Evolutionary conservation across 768 basidiomycete species (phyloP).

Genomic region (Leucocoprinus birnbaumii): DNA sequence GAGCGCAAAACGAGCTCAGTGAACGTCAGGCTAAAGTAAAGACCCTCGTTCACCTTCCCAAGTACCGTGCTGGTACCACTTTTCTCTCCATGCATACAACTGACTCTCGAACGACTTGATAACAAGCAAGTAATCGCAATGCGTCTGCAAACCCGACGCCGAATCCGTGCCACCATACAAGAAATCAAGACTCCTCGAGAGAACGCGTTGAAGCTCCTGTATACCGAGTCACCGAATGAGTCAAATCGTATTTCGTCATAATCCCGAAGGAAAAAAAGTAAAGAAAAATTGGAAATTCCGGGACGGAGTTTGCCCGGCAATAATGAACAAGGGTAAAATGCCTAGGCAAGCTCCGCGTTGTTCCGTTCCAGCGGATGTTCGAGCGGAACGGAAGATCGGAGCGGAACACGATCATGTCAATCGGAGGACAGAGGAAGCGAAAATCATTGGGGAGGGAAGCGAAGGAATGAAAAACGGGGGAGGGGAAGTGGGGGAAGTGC

Average conservation of each 20-base stretch:
- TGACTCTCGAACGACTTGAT: slow-evolving; percentile 86
- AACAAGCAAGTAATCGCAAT: slow-evolving; percentile 82
- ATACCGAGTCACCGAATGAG: not conserved
- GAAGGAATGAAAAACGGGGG: too few relatives aligned
- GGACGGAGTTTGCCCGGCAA: too few relatives aligned
- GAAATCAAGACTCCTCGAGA: slow-evolving; percentile 86
- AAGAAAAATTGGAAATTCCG: too few relatives aligned
- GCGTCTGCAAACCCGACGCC: slow-evolving; percentile 76
- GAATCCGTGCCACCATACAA: slow-evolving; percentile 82
- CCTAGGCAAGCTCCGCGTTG: too few relatives aligned
- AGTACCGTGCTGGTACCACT: slow-evolving; percentile 41
- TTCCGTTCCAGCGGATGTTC: too few relatives aligned
- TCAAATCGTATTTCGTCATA: not conserved
- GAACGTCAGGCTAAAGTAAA: not conserved
- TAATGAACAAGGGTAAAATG: too few relatives aligned
- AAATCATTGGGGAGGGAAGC: too few relatives aligned
- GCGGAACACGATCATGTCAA: too few relatives aligned
- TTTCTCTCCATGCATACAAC: slow-evolving; percentile 53
- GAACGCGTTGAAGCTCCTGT: slow-evolving; percentile 84
- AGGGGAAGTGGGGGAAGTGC: too few relatives aligned
- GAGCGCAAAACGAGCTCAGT: slow-evolving; percentile 1
- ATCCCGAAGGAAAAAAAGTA: too few relatives aligned
- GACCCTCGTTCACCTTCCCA: slow-evolving; percentile 23
- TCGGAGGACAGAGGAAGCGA: too few relatives aligned
- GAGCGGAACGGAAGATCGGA: too few relatives aligned